Conservation (phyloP, 2,329 filamentous ascomycete genomes). For the Gnomoniopsis smithogilvyi region DNA sequence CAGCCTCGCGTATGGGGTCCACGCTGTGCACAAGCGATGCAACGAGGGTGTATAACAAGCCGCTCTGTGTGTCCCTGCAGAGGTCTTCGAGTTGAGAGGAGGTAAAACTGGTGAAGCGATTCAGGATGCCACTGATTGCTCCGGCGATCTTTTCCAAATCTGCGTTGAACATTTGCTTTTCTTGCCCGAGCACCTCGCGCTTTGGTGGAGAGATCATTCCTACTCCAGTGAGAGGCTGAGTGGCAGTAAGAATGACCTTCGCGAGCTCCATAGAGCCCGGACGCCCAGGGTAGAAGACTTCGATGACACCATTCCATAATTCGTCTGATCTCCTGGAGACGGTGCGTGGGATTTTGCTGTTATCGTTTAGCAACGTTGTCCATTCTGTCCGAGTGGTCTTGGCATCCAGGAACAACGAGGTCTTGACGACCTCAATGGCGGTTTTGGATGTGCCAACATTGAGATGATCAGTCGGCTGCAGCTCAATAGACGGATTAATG, state of each 20-base stretch:
- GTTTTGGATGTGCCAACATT: constrained; percentile 51
- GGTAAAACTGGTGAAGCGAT: constrained; percentile 74
- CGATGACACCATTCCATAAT: constrained; percentile 75
- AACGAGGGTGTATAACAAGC: constrained; percentile 69
- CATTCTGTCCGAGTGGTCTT: constrained; percentile 68
- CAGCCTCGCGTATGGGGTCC: constrained; percentile 72
- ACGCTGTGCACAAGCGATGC: constrained; percentile 80
- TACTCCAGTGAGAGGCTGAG: constrained; percentile 67
- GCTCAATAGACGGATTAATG: constrained; percentile 52
- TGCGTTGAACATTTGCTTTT: constrained; percentile 72
- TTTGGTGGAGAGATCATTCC: constrained; percentile 66
- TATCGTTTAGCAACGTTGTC: constrained; percentile 55
- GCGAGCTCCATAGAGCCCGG: constrained; percentile 67
- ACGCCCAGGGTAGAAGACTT: constrained; percentile 40
- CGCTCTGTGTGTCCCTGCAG: constrained; percentile 59
- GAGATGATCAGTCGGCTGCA: constrained; percentile 41
- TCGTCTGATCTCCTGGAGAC: constrained; percentile 67
- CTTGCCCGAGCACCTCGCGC: constrained; percentile 36
- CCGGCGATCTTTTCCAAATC: constrained; percentile 55
- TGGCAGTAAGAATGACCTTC: constrained; percentile 67
- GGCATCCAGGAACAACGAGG: constrained; percentile 67
- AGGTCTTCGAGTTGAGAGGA: constrained; percentile 65
- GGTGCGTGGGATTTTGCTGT: constrained; percentile 61
- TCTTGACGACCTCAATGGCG: constrained; percentile 62
- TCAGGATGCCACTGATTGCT: constrained; percentile 70